phyloP scores from a whole-genome alignment of 768 basidiomycete genomes.

The Ramaria rubella region DNA sequence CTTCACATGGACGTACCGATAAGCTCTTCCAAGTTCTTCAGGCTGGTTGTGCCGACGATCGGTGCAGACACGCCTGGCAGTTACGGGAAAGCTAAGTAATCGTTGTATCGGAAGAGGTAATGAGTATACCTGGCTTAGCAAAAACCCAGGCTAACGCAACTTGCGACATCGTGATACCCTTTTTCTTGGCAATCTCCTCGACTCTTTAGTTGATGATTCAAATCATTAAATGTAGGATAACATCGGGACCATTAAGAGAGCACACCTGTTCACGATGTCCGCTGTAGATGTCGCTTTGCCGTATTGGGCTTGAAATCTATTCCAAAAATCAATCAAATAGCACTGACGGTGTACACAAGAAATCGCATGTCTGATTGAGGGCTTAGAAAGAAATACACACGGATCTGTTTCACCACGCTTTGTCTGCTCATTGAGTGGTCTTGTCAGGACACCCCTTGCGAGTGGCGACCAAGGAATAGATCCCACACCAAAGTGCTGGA shows the following conservation, averaged over 20 bases:
- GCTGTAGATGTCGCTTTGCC: conserved; percentile 20
- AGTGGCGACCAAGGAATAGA: conserved; percentile 57
- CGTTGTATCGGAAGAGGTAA: too few species aligned
- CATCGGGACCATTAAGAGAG: conserved; percentile 11
- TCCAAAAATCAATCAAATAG: too few species aligned
- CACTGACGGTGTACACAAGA: too few species aligned
- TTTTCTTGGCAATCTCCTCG: conserved; percentile 48
- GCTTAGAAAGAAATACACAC: conserved; percentile 11
- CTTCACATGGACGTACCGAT: conserved; percentile 33
- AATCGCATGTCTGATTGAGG: neutral
- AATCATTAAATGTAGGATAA: neutral
- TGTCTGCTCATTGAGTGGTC: conserved; percentile 34
- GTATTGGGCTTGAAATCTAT: too few species aligned
- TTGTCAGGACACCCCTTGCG: conserved; percentile 43
- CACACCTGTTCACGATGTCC: conserved; percentile 36
- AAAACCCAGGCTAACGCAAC: conserved; percentile 48
- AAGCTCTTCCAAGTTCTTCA: conserved; percentile 46
- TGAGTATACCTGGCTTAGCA: conserved; percentile 38
- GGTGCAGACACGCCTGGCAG: conserved; percentile 44
- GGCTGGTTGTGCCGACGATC: conserved; percentile 49
- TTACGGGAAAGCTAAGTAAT: too few species aligned
- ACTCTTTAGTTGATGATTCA: conserved; percentile 32
- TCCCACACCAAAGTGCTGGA: conserved; percentile 47
- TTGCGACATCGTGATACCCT: conserved; percentile 50
- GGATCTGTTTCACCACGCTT: conserved; percentile 33